Evolutionary conservation across 1,284 basidiomycete species (phyloP), one percentile per base, ranked within the genome.

Genomic region (Vanrija pseudolonga): DNA sequence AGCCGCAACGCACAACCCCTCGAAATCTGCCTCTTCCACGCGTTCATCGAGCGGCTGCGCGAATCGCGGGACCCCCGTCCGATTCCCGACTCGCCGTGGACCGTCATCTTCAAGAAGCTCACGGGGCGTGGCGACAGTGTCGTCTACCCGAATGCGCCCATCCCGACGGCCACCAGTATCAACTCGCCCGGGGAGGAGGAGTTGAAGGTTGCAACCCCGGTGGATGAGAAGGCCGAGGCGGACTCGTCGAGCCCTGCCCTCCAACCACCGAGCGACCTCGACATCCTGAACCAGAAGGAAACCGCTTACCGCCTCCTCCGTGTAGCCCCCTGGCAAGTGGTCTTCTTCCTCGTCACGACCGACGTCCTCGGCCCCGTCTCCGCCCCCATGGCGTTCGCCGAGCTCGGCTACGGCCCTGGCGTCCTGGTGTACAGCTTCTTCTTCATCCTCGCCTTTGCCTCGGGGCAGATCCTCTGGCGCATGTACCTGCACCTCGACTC

Each of bases 321-420:
- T 12, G 50, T 51, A 19, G 50, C 54, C 14, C 38, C 38, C 41
- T 56, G 54, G 54, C 54, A 56, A 37, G 26, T 50, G 14, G 54
- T 56, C 41, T 56, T 56, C 36, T 56, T 36, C 54, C 49, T 56
- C 17, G 45, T 54, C 46, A 56, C 45, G 8, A 56, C 54, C 14
- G 57, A 62, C 46, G 59, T 74, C 23, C 58, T 75, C 4, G 74
- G 74, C 15, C 70, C 70, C 5, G 47, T 66, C 59, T 65, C 65
- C 50, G 65, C 72, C 0, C 68, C 69, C 0, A 69, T 69, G 44
- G 66, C 69, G 18, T 69, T 73, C 56, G 41, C 55, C 9, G 28
- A 47, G 19, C 55, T 67, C n/a, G 67, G 65, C 3, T 51, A 61
- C 22, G 58, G 40, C 5, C 62, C 66, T 12, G 66, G 66, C 1